Conservation (phyloP, 352 stramenopile species). For the Elongisporangium prolatum region DNA sequence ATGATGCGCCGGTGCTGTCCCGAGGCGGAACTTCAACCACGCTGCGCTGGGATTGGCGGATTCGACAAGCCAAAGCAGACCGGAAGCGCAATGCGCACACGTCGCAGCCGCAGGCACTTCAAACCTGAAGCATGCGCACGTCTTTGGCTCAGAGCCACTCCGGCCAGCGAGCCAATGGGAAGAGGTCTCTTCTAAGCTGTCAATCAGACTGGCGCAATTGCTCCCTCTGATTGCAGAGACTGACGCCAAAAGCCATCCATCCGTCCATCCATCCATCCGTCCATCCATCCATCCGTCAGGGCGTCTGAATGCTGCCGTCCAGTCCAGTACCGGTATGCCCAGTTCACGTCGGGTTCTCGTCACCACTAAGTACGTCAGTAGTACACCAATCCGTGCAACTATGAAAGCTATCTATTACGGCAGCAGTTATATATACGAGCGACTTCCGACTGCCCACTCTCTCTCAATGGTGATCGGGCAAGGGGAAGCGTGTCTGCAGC, state of each 20-base stretch:
- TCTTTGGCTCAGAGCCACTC: not conserved
- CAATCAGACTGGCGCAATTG: not conserved
- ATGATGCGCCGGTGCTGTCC: constrained; percentile 14
- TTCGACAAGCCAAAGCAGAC: not conserved
- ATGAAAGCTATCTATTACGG: not conserved
- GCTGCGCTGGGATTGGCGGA: not conserved
- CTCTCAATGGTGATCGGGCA: not conserved
- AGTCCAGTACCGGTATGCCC: not conserved
- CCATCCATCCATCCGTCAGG: not conserved
- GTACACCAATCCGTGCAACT: not conserved
- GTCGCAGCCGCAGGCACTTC: not conserved
- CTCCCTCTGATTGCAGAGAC: too few relatives aligned
- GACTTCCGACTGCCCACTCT: not conserved
- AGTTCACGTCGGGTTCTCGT: not conserved
- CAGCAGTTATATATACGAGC: not conserved
- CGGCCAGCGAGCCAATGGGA: not conserved
- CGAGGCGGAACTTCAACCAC: not conserved
- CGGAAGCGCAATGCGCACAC: not conserved
- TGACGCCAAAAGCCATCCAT: too few relatives aligned
- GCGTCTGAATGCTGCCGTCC: not conserved
- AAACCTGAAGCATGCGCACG: not conserved
- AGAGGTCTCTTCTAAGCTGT: not conserved
- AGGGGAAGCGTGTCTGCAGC: constrained; percentile 38
- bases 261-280: not conserved
- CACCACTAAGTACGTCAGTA: not conserved